A percentile compares a stretch with the other conserved stretches of the same genome.
Conservation (phyloP, 2,329 filamentous ascomycete genomes). For the Sporothrix dimorphospora region DNA sequence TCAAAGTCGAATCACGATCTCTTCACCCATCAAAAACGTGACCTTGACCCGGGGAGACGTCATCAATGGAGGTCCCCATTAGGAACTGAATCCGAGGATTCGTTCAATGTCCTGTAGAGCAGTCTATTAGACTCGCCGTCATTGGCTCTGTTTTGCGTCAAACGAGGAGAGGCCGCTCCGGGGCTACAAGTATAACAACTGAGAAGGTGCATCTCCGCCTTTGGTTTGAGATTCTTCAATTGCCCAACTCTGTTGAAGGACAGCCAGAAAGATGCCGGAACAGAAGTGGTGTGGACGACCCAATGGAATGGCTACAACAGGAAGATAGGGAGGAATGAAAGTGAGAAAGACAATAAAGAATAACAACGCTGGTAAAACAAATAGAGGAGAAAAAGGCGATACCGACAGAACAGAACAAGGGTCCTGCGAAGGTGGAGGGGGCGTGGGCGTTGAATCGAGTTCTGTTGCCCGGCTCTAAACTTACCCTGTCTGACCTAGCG, state of each 20-base stretch:
- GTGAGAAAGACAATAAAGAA: too few species aligned
- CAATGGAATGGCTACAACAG: not conserved
- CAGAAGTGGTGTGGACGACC: not conserved
- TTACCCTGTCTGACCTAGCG: too few species aligned
- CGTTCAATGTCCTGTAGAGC: too few species aligned
- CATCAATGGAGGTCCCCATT: not conserved
- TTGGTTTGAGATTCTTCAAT: not conserved
- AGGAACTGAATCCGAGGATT: not conserved
- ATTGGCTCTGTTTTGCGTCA: not conserved
- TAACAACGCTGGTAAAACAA: not conserved
- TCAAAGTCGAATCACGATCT: not conserved
- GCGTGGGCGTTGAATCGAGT: not conserved
- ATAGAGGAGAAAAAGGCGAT: not conserved
- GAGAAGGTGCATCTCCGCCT: not conserved
- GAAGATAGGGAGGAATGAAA: not conserved
- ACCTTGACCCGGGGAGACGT: not conserved
- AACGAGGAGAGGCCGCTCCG: not conserved
- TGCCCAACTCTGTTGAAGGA: not conserved
- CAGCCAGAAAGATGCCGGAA: not conserved
- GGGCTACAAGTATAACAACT: not conserved
- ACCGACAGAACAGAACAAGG: not conserved
- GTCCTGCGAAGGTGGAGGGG: not conserved
- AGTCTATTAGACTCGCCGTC: not conserved
- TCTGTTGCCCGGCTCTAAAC: not conserved
- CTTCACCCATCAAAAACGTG: not conserved